Base-by-base conservation (phyloP, 2,329 filamentous ascomycete genomes). In the Monosporascus sp. region DNA sequence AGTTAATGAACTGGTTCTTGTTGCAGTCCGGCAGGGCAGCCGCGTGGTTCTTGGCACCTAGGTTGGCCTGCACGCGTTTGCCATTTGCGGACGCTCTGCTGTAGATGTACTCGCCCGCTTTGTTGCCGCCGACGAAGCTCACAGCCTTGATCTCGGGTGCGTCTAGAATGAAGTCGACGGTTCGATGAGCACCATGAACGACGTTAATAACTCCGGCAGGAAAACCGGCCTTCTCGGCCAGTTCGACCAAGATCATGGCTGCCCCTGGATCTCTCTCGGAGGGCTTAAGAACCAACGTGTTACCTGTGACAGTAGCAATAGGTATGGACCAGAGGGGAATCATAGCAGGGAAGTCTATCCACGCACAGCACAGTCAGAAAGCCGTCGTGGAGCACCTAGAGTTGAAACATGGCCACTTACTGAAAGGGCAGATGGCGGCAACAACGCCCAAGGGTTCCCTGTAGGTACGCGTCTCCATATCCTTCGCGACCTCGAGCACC, bases 321-420 rank as follows among this genome's bases (percentile, higher is more conserved):
- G 89, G 90, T 57, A 95, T 91, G 56, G 83, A 90, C 89, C 89
- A 95, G n/a, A 95, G 79, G 3, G 89, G 90, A 69, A 95, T 94
- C 89, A 95, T 95, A 62, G 89, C 89, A 44, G 89, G 89, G 74
- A 94, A 94, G 77, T 94, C 86, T 89, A 55, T 50, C n/a, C 31
- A 41, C 37, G 39, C 18, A 39, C 15, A 46, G 5, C 42, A 9
- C 14, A 15, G 47, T 60, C 56, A 61, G 60, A 49, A 34, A 39
- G 17, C 48, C 20, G 52, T 49, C 24, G 56, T 46, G 25, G n/a
- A 45, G 2, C 24, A n/a, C n/a, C 6, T 44, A 14, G 5, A 37
- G n/a, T 17, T 2, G 18, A 18, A 31, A 47, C 25, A 27, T 18
- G 37, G 49, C 20, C 48, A 74, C 85, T 70, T 69, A 90, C 86